Conservation (phyloP, 305 asterid species). For the Fraxinus angustifolia region DNA sequence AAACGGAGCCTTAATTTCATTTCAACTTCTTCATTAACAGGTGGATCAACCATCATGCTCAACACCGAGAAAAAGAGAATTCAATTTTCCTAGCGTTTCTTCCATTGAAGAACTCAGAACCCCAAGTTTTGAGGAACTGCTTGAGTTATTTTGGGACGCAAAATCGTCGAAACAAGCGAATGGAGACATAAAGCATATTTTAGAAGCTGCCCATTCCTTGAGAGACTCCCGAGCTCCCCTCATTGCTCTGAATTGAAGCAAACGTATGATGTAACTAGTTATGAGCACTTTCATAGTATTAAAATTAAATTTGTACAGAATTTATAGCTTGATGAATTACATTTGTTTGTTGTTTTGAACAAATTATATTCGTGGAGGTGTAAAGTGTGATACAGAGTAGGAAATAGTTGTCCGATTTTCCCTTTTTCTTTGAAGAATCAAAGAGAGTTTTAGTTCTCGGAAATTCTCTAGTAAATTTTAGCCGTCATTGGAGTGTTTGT, state of each 20-base stretch:
- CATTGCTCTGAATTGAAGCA: conserved; percentile 59
- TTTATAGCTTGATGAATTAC: not conserved
- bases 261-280: not conserved
- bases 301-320: not conserved
- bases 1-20: not conserved
- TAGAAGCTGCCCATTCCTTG: conserved; percentile 57
- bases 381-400: not conserved
- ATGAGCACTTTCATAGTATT: not conserved
- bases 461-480: not conserved
- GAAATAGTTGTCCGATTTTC: not conserved
- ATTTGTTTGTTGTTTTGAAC: not conserved
- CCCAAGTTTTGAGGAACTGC: conserved; percentile 78
- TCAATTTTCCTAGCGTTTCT: conserved; percentile 49
- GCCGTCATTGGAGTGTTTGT: not conserved
- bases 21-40: conserved; percentile 23
- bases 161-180: conserved; percentile 70
- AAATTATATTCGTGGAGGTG: not conserved
- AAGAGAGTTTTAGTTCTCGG: not conserved
- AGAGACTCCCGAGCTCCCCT: conserved; percentile 82
- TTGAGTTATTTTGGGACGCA: conserved; percentile 78
- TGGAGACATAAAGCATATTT: conserved; percentile 67
- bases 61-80: conserved; percentile 45
- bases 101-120: conserved; percentile 90
- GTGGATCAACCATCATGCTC: conserved; percentile 57
- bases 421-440: not conserved